A percentile compares a stretch with the other conserved stretches of the same genome.
phyloP scores from a whole-genome alignment of 2,329 filamentous ascomycete genomes.

The Dothistroma pini region DNA sequence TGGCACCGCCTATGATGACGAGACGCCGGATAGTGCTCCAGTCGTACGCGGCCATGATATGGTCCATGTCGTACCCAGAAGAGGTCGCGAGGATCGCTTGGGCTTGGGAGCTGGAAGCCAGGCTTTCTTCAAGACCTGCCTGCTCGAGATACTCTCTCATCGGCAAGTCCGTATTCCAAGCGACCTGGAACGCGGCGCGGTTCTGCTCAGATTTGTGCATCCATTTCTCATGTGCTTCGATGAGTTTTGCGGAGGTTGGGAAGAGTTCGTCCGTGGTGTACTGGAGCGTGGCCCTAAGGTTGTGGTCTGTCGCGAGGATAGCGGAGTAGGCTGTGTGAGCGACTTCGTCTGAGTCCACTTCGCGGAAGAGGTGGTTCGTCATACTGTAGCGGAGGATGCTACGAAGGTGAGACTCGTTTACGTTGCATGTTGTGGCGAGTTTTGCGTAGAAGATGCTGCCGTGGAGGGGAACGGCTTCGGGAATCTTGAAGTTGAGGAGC shows the following conservation, averaged over 20 bases:
- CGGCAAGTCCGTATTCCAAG: slow-evolving; percentile 14
- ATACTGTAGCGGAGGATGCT: slow-evolving; percentile 15
- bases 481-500: slow-evolving; percentile 1
- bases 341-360: slow-evolving; percentile 9
- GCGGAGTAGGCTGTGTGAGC: slow-evolving; percentile 14
- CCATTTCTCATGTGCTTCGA: slow-evolving; percentile 22
- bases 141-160: slow-evolving; percentile 23
- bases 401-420: slow-evolving; percentile 6
- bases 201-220: slow-evolving; percentile 12
- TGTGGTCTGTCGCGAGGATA: slow-evolving; percentile 3
- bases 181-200: slow-evolving; percentile 21
- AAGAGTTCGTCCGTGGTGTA: slow-evolving; percentile 12
- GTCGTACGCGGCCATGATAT: neutral
- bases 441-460: slow-evolving; percentile 7
- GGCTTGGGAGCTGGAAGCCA: too few species aligned
- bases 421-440: slow-evolving; percentile 6
- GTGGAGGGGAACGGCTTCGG: slow-evolving; percentile 7
- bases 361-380: slow-evolving; percentile 13
- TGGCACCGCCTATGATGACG: slow-evolving; percentile 6
- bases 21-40: neutral
- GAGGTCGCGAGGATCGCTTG: neutral
- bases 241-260: slow-evolving; percentile 3
- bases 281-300: slow-evolving; percentile 8
- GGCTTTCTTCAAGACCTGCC: neutral
- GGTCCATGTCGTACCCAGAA: neutral